Base-by-base conservation (phyloP, 2,329 filamentous ascomycete genomes). In the Trichoderma asperellum region DNA sequence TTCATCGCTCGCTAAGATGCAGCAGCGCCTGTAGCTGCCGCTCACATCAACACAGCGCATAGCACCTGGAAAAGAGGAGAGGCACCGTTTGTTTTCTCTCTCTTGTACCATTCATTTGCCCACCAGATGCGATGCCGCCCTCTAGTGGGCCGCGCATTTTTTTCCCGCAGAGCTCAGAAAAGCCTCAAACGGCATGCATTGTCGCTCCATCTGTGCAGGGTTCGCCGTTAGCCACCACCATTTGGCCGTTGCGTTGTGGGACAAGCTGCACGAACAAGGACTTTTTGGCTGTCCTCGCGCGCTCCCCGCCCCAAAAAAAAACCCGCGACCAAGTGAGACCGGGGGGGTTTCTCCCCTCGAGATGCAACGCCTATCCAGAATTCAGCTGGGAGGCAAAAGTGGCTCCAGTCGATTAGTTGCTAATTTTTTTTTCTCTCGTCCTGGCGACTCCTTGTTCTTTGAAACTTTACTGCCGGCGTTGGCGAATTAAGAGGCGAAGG, bases 281-380 rank as follows among this genome's bases (percentile, higher is more conserved):
- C 27, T 18, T 66, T 66, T 57, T 37, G 52, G 18, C 37, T 55
- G 21, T 65, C 16, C 34, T 56, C 34, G 49, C 34, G 27, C 52
- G 29, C 47, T 55, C 62, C 62, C 62, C 62, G 62, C 62, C 37
- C 37, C 24, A 29, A 37, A 40, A n/a, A 65, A 57, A 64, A 56
- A 55, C 68, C 63, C 68, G 63, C 68, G 68, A 57, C 63, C 61
- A 69, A 43, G 40, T 43, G 16, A 43, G 32, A 35, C 29, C 29
- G 62, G 53, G 7, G 16, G 8, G 29, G 59, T 64, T 34, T 68
- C 27, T 63, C 43, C 29, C 21, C 47, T 49, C 24, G 47, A 11
- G 47, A 49, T 35, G 29, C 14, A 21, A 47, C 53, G 29, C 7
- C 37, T 47, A 57, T 65, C 37, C 53, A 49, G 53, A 57, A 24